phyloP scores from a whole-genome alignment of 306 rosid genomes.

The Hippophae rhamnoides region DNA sequence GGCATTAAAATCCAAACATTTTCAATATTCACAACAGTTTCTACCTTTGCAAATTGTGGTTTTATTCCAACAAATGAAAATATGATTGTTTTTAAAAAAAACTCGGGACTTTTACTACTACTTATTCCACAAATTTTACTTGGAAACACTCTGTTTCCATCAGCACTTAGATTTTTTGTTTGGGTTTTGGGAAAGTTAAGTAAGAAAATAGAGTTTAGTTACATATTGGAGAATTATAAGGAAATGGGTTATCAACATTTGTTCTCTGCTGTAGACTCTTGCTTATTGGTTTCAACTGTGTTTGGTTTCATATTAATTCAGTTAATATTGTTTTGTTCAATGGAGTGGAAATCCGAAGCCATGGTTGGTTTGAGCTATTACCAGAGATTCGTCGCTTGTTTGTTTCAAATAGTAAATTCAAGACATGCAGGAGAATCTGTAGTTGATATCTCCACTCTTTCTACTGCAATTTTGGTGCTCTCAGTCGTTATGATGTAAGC shows the following conservation, averaged over 20 bases:
- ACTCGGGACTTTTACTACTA: conserved; percentile 51
- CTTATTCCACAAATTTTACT: conserved; percentile 30
- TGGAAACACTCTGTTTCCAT: conserved; percentile 60
- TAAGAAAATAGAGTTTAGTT: conserved; percentile 33
- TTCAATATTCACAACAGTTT: conserved; percentile 42
- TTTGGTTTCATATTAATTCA: conserved; percentile 35
- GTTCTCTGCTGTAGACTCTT: conserved; percentile 30
- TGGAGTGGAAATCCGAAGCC: conserved; percentile 53
- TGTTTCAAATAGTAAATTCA: conserved; percentile 44
- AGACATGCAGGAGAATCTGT: conserved; percentile 60
- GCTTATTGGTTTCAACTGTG: conserved; percentile 29
- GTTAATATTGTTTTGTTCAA: conserved; percentile 30
- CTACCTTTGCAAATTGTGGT: conserved; percentile 62
- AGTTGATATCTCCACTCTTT: conserved; percentile 49
- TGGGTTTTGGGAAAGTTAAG: conserved; percentile 27
- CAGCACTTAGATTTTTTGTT: conserved; percentile 33
- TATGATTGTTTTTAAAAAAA: conserved; percentile 60
- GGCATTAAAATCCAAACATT: conserved; percentile 34
- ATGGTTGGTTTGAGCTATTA: conserved; percentile 48
- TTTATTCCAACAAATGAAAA: conserved; percentile 76
- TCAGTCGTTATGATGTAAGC: conserved; percentile 66
- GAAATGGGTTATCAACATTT: conserved; percentile 40
- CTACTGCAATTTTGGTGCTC: conserved; percentile 54
- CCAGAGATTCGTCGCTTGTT: conserved; percentile 38
- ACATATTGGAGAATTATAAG: conserved; percentile 25